Evolutionary conservation across 176 grass and related monocot genomes (phyloP).

Genomic region (Elymus sibiricus): DNA sequence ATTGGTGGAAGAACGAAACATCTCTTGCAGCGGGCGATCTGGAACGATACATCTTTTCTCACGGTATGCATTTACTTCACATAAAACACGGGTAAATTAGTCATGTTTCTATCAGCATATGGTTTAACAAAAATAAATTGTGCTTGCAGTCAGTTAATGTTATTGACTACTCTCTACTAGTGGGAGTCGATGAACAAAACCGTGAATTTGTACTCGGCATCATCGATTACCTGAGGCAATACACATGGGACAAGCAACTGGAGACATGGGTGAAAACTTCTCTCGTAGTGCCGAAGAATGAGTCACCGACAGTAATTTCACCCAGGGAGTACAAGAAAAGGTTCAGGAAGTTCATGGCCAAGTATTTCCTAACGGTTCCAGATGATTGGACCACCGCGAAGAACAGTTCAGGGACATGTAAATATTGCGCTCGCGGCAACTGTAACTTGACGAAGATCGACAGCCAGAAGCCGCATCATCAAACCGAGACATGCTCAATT

Average conservation of each 20-base stretch:
- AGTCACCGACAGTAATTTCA: conserved; percentile 41
- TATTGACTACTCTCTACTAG: conserved; percentile 64
- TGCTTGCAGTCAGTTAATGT: conserved; percentile 59
- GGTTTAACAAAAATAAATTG: neutral
- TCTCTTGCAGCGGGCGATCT: no score
- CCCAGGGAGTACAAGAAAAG: conserved; percentile 63
- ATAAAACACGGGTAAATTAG: neutral
- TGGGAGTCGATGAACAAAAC: conserved; percentile 61
- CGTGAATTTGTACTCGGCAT: no score
- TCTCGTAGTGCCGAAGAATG: conserved; percentile 54
- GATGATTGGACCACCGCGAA: conserved; percentile 42
- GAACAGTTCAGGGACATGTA: conserved; percentile 20
- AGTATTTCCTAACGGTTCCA: conserved; percentile 55
- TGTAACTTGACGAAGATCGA: neutral
- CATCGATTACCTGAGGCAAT: no score
- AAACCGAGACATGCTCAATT: conserved; percentile 18
- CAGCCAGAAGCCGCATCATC: conserved; percentile 12
- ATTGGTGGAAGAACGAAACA: no score
- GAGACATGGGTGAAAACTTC: no score
- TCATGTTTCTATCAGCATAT: neutral
- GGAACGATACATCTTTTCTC: no score
- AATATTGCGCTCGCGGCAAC: conserved; percentile 34
- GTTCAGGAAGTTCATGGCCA: conserved; percentile 54
- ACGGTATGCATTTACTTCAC: conserved; percentile 16
- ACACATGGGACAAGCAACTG: no score